A percentile compares a stretch with the other conserved stretches of the same genome.
Conservation (phyloP, 768 basidiomycete species). For the Serendipita indica region DNA sequence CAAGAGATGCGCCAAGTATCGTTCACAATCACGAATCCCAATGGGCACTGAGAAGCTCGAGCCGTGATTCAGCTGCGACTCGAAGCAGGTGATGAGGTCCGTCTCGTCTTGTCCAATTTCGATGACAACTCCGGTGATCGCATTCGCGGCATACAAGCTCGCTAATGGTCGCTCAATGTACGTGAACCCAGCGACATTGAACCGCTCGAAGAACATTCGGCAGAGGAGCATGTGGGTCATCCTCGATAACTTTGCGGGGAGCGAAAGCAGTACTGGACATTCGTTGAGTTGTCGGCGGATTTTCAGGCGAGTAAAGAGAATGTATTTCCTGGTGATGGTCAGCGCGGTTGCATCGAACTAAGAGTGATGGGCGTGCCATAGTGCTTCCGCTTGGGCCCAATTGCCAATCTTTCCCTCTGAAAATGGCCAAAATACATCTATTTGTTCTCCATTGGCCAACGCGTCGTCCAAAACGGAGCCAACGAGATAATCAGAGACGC, state of each 20-base stretch:
- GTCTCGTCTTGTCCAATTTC: constrained; percentile 68
- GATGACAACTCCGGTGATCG: constrained; percentile 58
- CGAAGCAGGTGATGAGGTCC: constrained; percentile 64
- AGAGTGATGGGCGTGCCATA: constrained; percentile 46
- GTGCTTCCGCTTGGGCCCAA: constrained; percentile 75
- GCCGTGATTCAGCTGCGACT: constrained; percentile 45
- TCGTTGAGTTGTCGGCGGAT: constrained; percentile 76
- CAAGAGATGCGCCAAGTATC: constrained; percentile 59
- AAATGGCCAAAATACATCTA: constrained; percentile 72
- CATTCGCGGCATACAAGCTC: constrained; percentile 65
- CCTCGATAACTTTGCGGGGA: constrained; percentile 50
- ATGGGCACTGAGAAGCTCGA: constrained; percentile 43
- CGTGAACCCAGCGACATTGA: constrained; percentile 73
- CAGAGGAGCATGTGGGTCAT: constrained; percentile 55
- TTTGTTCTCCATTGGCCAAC: constrained; percentile 52
- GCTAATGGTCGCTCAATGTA: constrained; percentile 73
- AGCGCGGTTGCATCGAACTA: neutral
- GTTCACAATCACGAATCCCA: constrained; percentile 58
- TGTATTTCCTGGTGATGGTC: constrained; percentile 50
- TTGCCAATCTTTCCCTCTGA: constrained; percentile 55
- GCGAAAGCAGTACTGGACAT: constrained; percentile 65
- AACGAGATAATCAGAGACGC: constrained; percentile 69
- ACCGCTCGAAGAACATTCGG: constrained; percentile 82
- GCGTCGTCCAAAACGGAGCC: constrained; percentile 71
- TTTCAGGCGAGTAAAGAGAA: constrained; percentile 59